Percentiles rank a stretch among this genome's conserved stretches.
phyloP scores from a whole-genome alignment of 768 basidiomycete genomes.

The Mycena rebaudengoi region DNA sequence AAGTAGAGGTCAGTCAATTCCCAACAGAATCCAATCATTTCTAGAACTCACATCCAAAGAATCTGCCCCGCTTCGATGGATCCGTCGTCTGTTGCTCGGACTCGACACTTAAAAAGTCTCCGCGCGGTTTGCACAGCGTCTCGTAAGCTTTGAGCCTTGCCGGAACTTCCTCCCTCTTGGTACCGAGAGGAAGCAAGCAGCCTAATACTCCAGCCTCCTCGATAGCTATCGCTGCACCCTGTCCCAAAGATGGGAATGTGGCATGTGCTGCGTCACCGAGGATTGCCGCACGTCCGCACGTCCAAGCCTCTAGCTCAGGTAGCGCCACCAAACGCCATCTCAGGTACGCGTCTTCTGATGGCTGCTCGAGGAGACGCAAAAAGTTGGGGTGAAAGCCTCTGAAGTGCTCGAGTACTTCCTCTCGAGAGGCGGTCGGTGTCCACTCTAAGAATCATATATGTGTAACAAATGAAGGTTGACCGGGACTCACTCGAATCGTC shows the following conservation, averaged over 20 bases:
- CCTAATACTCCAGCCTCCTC: conserved; percentile 27
- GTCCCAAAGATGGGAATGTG: conserved; percentile 31
- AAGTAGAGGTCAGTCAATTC: no score
- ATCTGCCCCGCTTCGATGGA: background rate
- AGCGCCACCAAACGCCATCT: conserved; percentile 15
- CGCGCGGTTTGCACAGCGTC: conserved; percentile 6
- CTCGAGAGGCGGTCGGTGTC: background rate
- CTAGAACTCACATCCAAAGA: background rate
- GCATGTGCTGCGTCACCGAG: conserved; percentile 32
- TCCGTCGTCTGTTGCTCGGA: background rate
- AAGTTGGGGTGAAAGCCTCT: conserved; percentile 1
- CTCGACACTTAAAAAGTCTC: conserved; percentile 1
- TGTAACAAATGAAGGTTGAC: background rate
- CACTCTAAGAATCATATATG: background rate
- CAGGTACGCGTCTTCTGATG: no score
- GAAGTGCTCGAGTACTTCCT: background rate
- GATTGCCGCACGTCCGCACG: conserved; percentile 12
- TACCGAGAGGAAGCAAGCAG: conserved; percentile 1
- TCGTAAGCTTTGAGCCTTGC: conserved; percentile 6
- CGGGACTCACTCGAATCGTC: background rate
- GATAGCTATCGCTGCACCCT: conserved; percentile 34
- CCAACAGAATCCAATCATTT: no score
- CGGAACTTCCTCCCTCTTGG: background rate
- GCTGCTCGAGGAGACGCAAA: background rate
- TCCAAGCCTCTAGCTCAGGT: conserved; percentile 11